Evolutionary conservation across 1,284 basidiomycete species (phyloP), one percentile per base, ranked within the genome.

Genomic region (Cerrena zonata): DNA sequence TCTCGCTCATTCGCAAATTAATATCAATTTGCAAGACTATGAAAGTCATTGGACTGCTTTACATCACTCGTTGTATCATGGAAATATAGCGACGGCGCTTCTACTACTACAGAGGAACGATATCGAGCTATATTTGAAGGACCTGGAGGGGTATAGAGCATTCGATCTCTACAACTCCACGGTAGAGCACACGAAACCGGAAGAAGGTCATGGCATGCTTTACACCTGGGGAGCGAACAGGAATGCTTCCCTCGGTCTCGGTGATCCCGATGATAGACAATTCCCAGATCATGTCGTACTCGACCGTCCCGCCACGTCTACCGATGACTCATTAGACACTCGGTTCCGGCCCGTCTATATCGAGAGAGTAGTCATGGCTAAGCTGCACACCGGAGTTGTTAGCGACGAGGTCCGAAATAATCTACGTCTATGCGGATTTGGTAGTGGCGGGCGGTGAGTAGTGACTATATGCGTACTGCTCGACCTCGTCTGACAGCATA

Each of bases 101-200:
- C 71, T 94, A 15, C 74, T 99, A 4, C 71, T 94, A 38, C 82
- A 86, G 54, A 80, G 86, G 34, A 60, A 75, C 24, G 91, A 95
- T 61, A 82, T 82, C 18, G 92, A 98, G 61, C 68, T 75, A 0
- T 71, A 78, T 1, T 60, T 92, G 51, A 94, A 92, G 66, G 96
- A 99, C 62, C 65, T 74, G 34, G 95, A 98, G 62, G 95, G 94
- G 1, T 86, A 96, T 65, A 93, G 91, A 0, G 84, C 94, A 0
- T 94, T 94, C 57, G 95, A 99, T 62, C 71, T 99, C 23, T 98
- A 94, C 71, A 97, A 97, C 62, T 86, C 87, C 3, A 95, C 92
- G 0, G 74, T 96, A 26, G 79, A 84, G 53, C 85, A 81, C 12
- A 84, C 82, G 1, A 79, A 83, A 62, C 90, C 90, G 2, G 71